A percentile compares a stretch with the other conserved stretches of the same genome.
Conservation (phyloP, 2,329 filamentous ascomycete genomes). For the Penicillium fuscoglaucum region DNA sequence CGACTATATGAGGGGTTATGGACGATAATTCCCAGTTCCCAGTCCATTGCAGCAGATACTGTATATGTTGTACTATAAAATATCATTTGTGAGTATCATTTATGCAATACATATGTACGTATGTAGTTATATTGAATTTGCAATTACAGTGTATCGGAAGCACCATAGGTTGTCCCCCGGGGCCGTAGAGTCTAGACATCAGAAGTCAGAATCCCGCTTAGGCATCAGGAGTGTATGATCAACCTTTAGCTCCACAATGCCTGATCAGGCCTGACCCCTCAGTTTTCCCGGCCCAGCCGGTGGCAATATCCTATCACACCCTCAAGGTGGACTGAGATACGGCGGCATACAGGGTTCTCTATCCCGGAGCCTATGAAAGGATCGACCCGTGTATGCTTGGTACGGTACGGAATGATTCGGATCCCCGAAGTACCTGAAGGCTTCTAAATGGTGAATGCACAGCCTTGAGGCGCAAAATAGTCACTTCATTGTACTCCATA, state of each 20-base stretch:
- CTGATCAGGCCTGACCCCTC: conserved; percentile 5
- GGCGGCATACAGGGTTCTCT: conserved; percentile 19
- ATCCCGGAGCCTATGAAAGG: conserved; percentile 25
- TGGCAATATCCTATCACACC: conserved; percentile 10
- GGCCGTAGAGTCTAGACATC: conserved; percentile 1
- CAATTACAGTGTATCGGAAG: not conserved
- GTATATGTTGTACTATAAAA: not conserved
- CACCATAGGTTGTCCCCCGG: not conserved
- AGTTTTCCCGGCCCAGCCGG: conserved; percentile 23
- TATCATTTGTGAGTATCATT: no score
- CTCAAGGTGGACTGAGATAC: conserved; percentile 19
- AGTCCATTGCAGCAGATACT: not conserved
- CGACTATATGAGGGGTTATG: conserved; percentile 18
- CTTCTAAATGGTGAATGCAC: not conserved
- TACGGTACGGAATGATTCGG: conserved; percentile 25
- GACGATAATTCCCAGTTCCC: not conserved
- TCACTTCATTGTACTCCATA: not conserved
- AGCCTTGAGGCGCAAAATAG: not conserved
- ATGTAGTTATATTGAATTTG: no score
- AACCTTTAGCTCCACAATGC: conserved; percentile 7
- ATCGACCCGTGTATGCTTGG: conserved; percentile 10
- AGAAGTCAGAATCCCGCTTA: not conserved
- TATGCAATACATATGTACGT: no score
- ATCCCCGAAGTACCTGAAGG: conserved; percentile 15
- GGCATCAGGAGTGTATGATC: conserved; percentile 10